Evolutionary conservation across 2,329 filamentous ascomycete genomes (phyloP).

Genomic region (Penicillium sclerotigenum): DNA sequence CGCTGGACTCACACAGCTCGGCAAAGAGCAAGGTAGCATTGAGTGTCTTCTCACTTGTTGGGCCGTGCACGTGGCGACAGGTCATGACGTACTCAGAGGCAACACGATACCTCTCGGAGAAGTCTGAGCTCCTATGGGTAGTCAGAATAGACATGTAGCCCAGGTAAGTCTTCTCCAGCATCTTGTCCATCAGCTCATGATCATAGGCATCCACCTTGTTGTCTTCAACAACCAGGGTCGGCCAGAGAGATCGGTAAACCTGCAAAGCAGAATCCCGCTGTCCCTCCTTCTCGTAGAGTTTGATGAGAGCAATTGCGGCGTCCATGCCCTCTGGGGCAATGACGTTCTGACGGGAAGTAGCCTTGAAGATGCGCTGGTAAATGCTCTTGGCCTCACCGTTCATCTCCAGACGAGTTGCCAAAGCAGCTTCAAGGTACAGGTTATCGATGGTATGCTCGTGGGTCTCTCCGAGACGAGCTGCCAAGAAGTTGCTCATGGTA

Average conservation of each 20-base stretch:
- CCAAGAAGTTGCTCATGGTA: conserved; percentile 34
- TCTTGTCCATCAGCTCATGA: conserved; percentile 33
- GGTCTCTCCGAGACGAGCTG: conserved; percentile 31
- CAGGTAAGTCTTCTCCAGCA: conserved; percentile 47
- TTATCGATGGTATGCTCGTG: conserved; percentile 48
- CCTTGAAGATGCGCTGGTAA: conserved; percentile 47
- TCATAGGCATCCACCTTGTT: conserved; percentile 42
- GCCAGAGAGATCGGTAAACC: conserved; percentile 49
- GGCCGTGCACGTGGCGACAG: conserved; percentile 41
- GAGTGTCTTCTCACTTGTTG: conserved; percentile 36
- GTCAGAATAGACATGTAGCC: conserved; percentile 51
- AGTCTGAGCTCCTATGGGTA: conserved; percentile 39
- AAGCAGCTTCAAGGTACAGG: conserved; percentile 48
- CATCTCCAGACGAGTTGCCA: conserved; percentile 45
- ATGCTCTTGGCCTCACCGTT: conserved; percentile 36
- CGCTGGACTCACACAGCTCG: conserved; percentile 46
- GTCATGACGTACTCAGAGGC: conserved; percentile 50
- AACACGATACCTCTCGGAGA: conserved; percentile 47
- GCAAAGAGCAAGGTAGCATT: conserved; percentile 43
- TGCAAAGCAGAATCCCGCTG: conserved; percentile 48
- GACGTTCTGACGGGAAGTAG: conserved; percentile 30
- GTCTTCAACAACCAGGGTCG: conserved; percentile 45
- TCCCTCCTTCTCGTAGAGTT: conserved; percentile 45
- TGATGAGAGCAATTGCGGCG: conserved; percentile 46
- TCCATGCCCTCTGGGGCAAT: conserved; percentile 44